phyloP scores from a whole-genome alignment of 2,329 filamentous ascomycete species.

The Talaromyces sp. region DNA sequence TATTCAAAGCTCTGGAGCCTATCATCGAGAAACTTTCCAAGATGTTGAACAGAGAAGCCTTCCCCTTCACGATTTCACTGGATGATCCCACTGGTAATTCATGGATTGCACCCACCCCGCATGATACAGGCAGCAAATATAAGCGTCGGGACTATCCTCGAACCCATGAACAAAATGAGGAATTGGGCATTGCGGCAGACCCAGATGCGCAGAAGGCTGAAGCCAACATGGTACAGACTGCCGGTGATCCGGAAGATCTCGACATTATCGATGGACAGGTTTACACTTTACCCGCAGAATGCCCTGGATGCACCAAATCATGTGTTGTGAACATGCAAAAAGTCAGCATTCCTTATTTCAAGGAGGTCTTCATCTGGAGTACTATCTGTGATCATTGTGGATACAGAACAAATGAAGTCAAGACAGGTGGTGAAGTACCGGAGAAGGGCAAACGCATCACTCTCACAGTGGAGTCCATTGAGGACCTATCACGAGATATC shows the following conservation, averaged over 20 bases:
- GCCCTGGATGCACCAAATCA: conserved; percentile 79
- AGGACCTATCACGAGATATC: conserved; percentile 85
- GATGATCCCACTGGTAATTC: conserved; percentile 95
- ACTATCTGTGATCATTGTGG: conserved; percentile 89
- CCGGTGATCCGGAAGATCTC: conserved; percentile 59
- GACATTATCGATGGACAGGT: conserved; percentile 91
- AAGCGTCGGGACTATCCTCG: conserved; percentile 77
- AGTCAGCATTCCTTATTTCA: conserved; percentile 96
- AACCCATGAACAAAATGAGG: conserved; percentile 78
- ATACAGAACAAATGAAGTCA: conserved; percentile 94
- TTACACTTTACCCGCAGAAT: conserved; percentile 86
- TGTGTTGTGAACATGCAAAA: conserved; percentile 98
- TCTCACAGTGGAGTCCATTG: conserved; percentile 61
- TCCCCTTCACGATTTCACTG: conserved; percentile 82
- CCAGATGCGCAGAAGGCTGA: conserved; percentile 31
- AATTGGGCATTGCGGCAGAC: conserved; percentile 64
- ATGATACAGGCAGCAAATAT: conserved; percentile 79
- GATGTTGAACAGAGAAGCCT: conserved; percentile 71
- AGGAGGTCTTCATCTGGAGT: conserved; percentile 93
- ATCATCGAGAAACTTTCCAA: conserved; percentile 68
- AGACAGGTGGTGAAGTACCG: conserved; percentile 90
- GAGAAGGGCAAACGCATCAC: conserved; percentile 79
- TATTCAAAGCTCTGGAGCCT: conserved; percentile 70
- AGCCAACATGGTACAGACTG: conserved; percentile 29
- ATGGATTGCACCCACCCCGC: conserved; percentile 82